These are phyloP conservation scores for Clitocybe nebularis DNA, from an alignment of 1,284 basidiomycete species.

Conservation along the genomic window DNA sequence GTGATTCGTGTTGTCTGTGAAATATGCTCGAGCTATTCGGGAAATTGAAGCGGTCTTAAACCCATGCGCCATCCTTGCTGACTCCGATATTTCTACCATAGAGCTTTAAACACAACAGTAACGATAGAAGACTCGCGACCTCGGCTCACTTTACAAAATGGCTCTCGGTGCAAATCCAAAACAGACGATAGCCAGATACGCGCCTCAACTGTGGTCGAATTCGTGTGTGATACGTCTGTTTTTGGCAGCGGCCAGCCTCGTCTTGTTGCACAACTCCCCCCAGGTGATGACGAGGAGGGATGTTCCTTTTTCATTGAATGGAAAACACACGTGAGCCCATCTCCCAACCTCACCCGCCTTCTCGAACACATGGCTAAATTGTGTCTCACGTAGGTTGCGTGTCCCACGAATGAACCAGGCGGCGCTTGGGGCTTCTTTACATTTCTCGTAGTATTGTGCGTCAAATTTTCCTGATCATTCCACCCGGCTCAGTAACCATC, in stretches of 20 bases:
- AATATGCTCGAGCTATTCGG: too few species aligned
- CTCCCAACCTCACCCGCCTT: constrained; percentile 2
- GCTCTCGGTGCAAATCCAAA: constrained; percentile 52
- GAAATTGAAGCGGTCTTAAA: too few species aligned
- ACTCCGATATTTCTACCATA: constrained; percentile 4
- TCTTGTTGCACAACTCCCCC: constrained; percentile 58
- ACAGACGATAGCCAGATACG: constrained; percentile 38
- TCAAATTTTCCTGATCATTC: constrained; percentile 13
- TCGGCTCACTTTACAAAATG: constrained; percentile 50
- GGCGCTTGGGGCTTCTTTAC: constrained; percentile 49
- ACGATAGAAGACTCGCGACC: constrained; percentile 42
- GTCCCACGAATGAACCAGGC: constrained; percentile 52
- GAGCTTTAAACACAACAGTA: constrained; percentile 52
- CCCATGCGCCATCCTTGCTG: too few species aligned
- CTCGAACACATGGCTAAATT: constrained; percentile 7
- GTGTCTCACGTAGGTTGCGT: constrained; percentile 48
- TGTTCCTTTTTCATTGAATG: constrained; percentile 74
- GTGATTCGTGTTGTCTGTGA: too few species aligned
- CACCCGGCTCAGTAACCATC: constrained; percentile 1
- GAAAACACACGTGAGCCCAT: constrained; percentile 56
- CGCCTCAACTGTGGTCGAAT: constrained; percentile 61
- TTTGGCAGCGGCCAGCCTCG: constrained; percentile 50
- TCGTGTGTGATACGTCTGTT: constrained; percentile 56
- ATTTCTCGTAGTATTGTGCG: constrained; percentile 49
- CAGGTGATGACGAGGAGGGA: constrained; percentile 50